Evolutionary conservation across 179 eudicot species (phyloP).

Genomic region (Spergularia azorica): DNA sequence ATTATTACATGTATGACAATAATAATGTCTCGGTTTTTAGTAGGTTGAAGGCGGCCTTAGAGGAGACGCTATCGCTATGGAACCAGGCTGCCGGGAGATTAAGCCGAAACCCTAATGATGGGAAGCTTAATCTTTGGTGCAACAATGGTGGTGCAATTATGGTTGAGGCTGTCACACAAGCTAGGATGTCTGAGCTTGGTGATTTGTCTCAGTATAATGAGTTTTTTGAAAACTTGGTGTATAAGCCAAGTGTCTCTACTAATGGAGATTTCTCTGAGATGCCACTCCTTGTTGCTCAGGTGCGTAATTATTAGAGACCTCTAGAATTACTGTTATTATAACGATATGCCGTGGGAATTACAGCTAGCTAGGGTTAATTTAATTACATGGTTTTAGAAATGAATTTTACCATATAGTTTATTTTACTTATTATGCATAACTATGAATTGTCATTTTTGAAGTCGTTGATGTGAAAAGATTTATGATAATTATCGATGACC

Average conservation of each 20-base stretch:
- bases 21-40: constrained; percentile 21
- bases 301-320: constrained; percentile 8
- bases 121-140: constrained; percentile 43
- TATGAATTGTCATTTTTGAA: too few species aligned
- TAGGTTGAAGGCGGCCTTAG: constrained; percentile 27
- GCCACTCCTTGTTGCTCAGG: constrained; percentile 43
- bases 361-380: too few species aligned
- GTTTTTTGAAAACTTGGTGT: constrained; percentile 39
- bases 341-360: too few species aligned
- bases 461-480: neutral
- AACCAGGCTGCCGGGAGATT: constrained; percentile 34
- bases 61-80: constrained; percentile 36
- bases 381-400: too few species aligned
- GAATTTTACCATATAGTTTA: too few species aligned
- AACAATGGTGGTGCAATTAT: constrained; percentile 40
- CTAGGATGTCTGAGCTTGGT: constrained; percentile 30
- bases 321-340: too few species aligned
- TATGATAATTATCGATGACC: too few species aligned
- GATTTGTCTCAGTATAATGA: constrained; percentile 26
- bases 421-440: too few species aligned
- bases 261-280: constrained; percentile 29
- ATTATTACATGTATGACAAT: neutral
- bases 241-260: constrained; percentile 26
- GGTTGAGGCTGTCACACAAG: constrained; percentile 34
- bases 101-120: constrained; percentile 36